Base-by-base conservation (phyloP, 805 yeast genomes). In the Teunomyces panamensis region DNA sequence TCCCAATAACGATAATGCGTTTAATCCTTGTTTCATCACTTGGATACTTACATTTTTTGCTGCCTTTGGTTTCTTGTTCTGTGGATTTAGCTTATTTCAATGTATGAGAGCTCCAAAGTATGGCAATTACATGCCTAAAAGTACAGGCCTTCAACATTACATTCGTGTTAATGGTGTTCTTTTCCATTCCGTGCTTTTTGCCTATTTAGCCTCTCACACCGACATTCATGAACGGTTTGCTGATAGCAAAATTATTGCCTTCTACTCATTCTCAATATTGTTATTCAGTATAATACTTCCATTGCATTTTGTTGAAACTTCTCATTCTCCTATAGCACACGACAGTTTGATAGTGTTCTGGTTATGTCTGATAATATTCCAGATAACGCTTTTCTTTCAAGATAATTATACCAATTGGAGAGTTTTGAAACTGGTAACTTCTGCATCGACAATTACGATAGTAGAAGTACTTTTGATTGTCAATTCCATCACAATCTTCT, bases 1-100 rank as follows among this genome's bases (percentile, higher is more conserved):
- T 2, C 59, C 64, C 3, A 46, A 52, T 11, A 46, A 56, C 16
- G 67, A 56, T 13, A 68, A 68, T 47, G 67, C 73, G 0, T 67
- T 68, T 53, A 67, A 67, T 39, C 73, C 73, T 6, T 67, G 71
- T 48, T 67, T 68, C 43, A 17, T 68, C 11, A 46, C 60, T 3
- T 50, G 48, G 34, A 3, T 54, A 10, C 39, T 53, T 14, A 44
- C 49, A 2, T 36, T 53, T 4, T 44, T 59, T 35, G 43, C 56
- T 2, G 24, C 43, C 2, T 10, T 43, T 6, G 48, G 33, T 50
- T 11, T 43, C 36, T 26, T 47, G 45, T 20, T 36, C 41, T 34
- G 33, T 33, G 30, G 42, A 36, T 39, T 11, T 4, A 20, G 16
- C 10, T 39, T 49, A 27, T 20, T 24, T 13, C 37, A 30, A n/a